A percentile compares a stretch with the other conserved stretches of the same genome.
phyloP scores from a whole-genome alignment of 2,329 filamentous ascomycete genomes.

The Dactylonectria macrodidyma region DNA sequence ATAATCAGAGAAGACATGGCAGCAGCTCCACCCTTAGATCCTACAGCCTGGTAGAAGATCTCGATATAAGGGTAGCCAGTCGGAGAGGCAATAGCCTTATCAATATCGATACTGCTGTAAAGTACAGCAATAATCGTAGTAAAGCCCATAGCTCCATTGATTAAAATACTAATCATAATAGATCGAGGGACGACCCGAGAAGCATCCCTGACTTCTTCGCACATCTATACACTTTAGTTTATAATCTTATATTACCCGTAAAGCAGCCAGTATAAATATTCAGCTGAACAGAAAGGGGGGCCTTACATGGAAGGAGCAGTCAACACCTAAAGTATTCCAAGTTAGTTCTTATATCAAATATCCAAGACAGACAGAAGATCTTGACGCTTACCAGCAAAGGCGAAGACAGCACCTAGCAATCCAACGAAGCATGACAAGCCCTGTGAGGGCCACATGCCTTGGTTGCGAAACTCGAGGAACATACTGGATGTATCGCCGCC shows the following conservation, averaged over 20 bases:
- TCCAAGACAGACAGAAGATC: no score
- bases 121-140: slow-evolving; percentile 46
- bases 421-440: slow-evolving; percentile 45
- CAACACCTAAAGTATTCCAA: slow-evolving; percentile 29
- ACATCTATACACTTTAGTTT: slow-evolving; percentile 34
- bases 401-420: slow-evolving; percentile 41
- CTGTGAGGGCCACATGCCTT: slow-evolving; percentile 39
- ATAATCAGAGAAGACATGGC: slow-evolving; percentile 40
- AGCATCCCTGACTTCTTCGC: slow-evolving; percentile 43
- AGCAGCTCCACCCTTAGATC: slow-evolving; percentile 35
- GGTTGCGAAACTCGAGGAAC: slow-evolving; percentile 48
- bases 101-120: slow-evolving; percentile 40
- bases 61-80: slow-evolving; percentile 45
- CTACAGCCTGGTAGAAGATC: slow-evolving; percentile 44
- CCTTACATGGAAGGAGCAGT: slow-evolving; percentile 18
- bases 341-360: slow-evolving; percentile 4
- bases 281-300: slow-evolving; percentile 36
- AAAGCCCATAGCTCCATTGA: slow-evolving; percentile 41
- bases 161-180: slow-evolving; percentile 40
- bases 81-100: slow-evolving; percentile 36
- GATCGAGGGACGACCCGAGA: slow-evolving; percentile 41
- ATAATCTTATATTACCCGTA: not conserved
- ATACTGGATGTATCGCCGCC: slow-evolving; percentile 43
- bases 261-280: not conserved
- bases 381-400: slow-evolving; percentile 37